A percentile compares a stretch with the other conserved stretches of the same genome.
Evolutionary conservation across 352 stramenopile species (phyloP).

Genomic region (Salisapilia sapeloensis): DNA sequence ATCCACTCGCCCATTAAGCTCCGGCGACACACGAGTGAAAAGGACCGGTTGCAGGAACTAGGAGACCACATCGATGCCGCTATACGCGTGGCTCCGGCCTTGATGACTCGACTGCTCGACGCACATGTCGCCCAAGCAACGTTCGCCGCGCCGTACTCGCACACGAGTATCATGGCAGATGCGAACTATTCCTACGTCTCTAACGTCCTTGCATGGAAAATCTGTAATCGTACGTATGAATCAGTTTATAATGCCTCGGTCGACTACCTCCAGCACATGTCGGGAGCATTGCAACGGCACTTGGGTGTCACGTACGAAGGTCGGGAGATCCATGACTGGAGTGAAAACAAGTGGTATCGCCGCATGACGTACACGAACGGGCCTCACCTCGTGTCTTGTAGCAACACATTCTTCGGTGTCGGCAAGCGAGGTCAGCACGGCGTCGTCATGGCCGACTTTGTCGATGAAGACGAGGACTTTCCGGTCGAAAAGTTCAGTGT

Average conservation of each 20-base stretch:
- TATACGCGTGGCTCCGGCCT: conserved; percentile 12
- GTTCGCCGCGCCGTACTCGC: conserved; percentile 19
- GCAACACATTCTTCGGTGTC: conserved; percentile 21
- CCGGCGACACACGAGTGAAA: background rate
- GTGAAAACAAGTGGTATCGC: conserved; percentile 11
- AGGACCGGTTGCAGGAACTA: conserved; percentile 15
- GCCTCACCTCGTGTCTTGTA: conserved; percentile 9
- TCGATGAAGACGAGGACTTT: conserved; percentile 19
- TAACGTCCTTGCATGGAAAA: conserved; percentile 25
- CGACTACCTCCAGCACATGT: conserved; percentile 19
- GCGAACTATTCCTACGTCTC: conserved; percentile 23
- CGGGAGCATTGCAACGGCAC: conserved; percentile 12
- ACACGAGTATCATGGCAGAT: conserved; percentile 42
- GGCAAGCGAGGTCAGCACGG: conserved; percentile 11
- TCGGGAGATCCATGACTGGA: conserved; percentile 15
- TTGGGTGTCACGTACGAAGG: conserved; percentile 12
- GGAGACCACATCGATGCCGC: conserved; percentile 14
- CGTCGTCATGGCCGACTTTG: conserved; percentile 24
- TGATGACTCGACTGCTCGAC: conserved; percentile 17
- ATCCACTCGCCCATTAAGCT: conserved; percentile 21
- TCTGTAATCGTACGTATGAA: conserved; percentile 17
- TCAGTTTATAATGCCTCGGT: conserved; percentile 11
- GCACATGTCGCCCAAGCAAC: conserved; percentile 11
- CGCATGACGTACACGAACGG: conserved; percentile 26
- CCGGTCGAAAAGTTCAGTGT: conserved; percentile 5